Evolutionary conservation across 2,329 filamentous ascomycete genomes (phyloP), one percentile per base, ranked within the genome.

Genomic region (Pseudocercospora ulei): DNA sequence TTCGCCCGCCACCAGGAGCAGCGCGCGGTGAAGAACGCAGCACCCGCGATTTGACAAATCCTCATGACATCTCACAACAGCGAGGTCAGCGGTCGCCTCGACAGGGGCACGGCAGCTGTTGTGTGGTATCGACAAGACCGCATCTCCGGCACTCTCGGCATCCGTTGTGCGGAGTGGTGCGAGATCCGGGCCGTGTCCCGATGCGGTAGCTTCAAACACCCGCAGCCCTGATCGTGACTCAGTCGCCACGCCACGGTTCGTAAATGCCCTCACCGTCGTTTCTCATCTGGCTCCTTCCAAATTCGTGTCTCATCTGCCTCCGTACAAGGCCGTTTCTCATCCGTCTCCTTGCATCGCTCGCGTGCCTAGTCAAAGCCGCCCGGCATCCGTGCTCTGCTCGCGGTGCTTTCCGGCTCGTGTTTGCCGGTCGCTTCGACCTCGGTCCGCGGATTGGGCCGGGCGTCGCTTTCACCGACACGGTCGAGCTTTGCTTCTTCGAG

Each of bases 331-430:
- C n/a, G n/a, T n/a, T n/a, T n/a, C n/a, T n/a, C n/a, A n/a, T n/a
- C n/a, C n/a, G n/a, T n/a, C n/a, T n/a, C n/a, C n/a, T n/a, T n/a
- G n/a, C n/a, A n/a, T n/a, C n/a, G n/a, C n/a, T n/a, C n/a, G n/a
- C n/a, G n/a, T n/a, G n/a, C 8, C 30, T 35, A 58, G 8, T 58
- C 54, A 40, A 59, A 60, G 2, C 55, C 54, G 12, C 57, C 57
- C 7, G 57, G 57, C 50, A 60, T 56, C 20, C 35, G 53, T 24
- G 43, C 47, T 25, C 42, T 36, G 34, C 22, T 48, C 27, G 39
- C 38, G 38, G 39, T 35, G 14, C 28, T 23, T 33, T 43, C 19
- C 12, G 28, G 29, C 18, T 46, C 28, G 34, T 45, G 30, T 38
- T 53, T 50, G 16, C 46, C 41, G 16, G 34, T 39, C 23, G 53